Base-by-base conservation (phyloP, 768 basidiomycete genomes). In the Lactarius indigo region DNA sequence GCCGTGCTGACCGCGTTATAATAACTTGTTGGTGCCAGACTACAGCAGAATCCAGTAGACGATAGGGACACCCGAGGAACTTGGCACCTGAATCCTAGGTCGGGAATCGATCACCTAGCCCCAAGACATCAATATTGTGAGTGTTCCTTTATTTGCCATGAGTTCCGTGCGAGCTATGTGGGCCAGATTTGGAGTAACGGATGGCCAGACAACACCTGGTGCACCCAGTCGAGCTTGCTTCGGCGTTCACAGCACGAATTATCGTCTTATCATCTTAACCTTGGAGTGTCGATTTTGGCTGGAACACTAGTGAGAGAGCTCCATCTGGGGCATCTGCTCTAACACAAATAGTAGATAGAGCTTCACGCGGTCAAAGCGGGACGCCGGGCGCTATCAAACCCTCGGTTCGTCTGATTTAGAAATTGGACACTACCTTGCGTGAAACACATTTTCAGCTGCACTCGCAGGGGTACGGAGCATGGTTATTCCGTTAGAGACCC, bases 401-500 rank as follows among this genome's bases (percentile, higher is more conserved):
- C 96, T 63, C 85, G 95, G 92, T 92, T 66, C 30, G 82, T 37
- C 54, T 44, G 6, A 41, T 20, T 30, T 62, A 42, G 12, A 17
- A 23, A 66, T 75, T 23, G 23, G 13, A 26, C 33, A 9, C 17
- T 26, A n/a, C 35, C 35, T 10, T 5, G 39, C 31, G 28, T 33
- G 8, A n/a, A n/a, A n/a, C n/a, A n/a, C n/a, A n/a, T n/a, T n/a
- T n/a, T n/a, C n/a, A n/a, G n/a, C n/a, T n/a, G n/a, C n/a, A n/a
- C n/a, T n/a, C 8, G 82, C 84, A 8, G 84, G n/a, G 85, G 69
- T 80, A 0, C 74, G 76, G 41, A 78, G 80, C 15, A 80, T 85
- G 8, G 83, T 87, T 2, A 89, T 98, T 31, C 92, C 96, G 15
- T 74, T 98, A 17, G 96, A 98, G 74, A 84, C 91, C 1, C 96